Evolutionary conservation across 2,329 filamentous ascomycete genomes (phyloP).

Genomic region (Madurella fahalii): DNA sequence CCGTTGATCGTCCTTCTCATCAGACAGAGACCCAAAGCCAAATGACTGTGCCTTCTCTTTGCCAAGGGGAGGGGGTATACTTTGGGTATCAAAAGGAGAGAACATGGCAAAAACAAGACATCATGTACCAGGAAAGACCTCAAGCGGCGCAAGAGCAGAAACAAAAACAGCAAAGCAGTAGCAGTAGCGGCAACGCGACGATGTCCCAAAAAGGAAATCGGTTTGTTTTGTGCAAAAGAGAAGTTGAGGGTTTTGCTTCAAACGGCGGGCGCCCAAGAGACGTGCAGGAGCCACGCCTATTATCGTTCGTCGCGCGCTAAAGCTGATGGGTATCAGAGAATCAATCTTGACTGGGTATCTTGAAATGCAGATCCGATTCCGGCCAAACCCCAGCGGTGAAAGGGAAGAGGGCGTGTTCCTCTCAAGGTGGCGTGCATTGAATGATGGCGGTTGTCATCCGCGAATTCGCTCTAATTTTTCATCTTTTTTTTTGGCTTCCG

Average conservation of each 20-base stretch:
- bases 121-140: constrained; percentile 25
- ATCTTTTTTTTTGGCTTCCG: constrained; percentile 24
- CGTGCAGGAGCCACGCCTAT: background rate
- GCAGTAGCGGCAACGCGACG: constrained; percentile 6
- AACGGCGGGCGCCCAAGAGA: background rate
- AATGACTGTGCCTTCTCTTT: constrained; percentile 26
- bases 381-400: constrained; percentile 33
- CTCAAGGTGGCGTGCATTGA: constrained; percentile 18
- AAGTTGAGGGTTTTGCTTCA: background rate
- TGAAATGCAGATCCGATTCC: constrained; percentile 55
- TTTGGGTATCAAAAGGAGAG: constrained; percentile 36
- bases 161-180: constrained; percentile 22
- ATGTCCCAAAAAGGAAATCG: constrained; percentile 16
- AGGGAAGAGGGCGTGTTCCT: constrained; percentile 17
- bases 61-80: constrained; percentile 31
- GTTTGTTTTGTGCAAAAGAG: background rate
- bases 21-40: constrained; percentile 20
- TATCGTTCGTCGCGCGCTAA: background rate
- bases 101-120: constrained; percentile 26
- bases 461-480: constrained; percentile 27
- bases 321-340: constrained; percentile 31
- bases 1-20: constrained; percentile 12
- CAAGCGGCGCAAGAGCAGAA: constrained; percentile 16
- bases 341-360: constrained; percentile 54
- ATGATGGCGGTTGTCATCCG: constrained; percentile 11